phyloP scores from a whole-genome alignment of 192 early-diverging fungal genomes.

The Backusella mclennaniae region DNA sequence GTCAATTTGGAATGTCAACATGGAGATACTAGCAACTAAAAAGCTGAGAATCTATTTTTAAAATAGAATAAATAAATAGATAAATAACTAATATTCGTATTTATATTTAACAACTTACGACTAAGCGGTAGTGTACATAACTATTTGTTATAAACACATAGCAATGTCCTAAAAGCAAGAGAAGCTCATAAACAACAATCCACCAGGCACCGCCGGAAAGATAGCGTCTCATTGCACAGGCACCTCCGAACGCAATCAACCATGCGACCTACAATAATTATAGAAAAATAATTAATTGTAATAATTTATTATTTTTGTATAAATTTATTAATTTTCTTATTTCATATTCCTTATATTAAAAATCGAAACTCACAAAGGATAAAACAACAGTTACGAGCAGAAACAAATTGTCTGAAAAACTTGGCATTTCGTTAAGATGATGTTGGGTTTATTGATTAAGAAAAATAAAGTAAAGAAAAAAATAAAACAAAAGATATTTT shows the following conservation, averaged over 20 bases:
- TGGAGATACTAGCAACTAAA: conserved; percentile 25
- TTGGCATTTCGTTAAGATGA: neutral
- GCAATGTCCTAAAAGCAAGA: conserved; percentile 12
- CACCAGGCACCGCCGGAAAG: conserved; percentile 22
- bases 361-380: conserved; percentile 5
- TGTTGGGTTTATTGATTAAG: neutral
- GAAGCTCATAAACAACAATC: conserved; percentile 30
- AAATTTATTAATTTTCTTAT: neutral
- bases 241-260: conserved; percentile 31
- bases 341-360: neutral
- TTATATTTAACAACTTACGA: neutral
- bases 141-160: conserved; percentile 8
- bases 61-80: neutral
- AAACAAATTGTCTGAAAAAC: conserved; percentile 10
- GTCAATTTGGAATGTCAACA: conserved; percentile 21
- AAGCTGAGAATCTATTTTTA: conserved; percentile 28
- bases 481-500: neutral
- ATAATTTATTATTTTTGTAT: neutral
- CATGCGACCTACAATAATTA: conserved; percentile 24
- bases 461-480: neutral
- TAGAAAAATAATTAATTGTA: neutral
- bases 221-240: conserved; percentile 12
- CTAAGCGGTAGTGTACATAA: conserved; percentile 12
- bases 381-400: neutral
- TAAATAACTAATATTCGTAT: neutral